Percentiles rank a stretch among this genome's conserved stretches.
phyloP scores from a whole-genome alignment of 2,329 filamentous ascomycete genomes.

The Beauveria sp. region DNA sequence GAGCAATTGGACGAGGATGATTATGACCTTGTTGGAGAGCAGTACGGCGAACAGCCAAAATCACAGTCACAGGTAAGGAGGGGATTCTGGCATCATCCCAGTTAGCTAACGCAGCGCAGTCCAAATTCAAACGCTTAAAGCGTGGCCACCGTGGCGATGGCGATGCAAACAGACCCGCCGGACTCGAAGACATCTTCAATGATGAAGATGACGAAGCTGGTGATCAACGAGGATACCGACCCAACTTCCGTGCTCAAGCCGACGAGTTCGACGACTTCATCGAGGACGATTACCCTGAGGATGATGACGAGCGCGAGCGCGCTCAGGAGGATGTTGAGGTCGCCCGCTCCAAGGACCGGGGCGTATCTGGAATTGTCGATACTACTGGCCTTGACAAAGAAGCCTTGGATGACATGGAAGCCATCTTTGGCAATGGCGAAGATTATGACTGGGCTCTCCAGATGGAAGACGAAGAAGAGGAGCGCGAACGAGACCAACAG shows the following conservation, averaged over 20 bases:
- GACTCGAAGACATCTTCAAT: conserved; percentile 87
- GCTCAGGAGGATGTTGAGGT: conserved; percentile 84
- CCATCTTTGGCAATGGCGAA: conserved; percentile 89
- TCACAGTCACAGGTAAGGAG: conserved; percentile 60
- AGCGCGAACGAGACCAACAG: conserved; percentile 70
- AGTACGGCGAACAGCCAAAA: conserved; percentile 56
- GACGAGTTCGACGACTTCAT: conserved; percentile 95
- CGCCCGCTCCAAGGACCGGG: conserved; percentile 66
- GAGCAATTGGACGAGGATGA: conserved; percentile 94
- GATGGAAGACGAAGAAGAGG: conserved; percentile 78
- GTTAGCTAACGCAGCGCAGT: conserved; percentile 38
- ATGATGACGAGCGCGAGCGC: conserved; percentile 68
- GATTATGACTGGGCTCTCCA: conserved; percentile 95
- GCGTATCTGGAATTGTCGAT: conserved; percentile 64
- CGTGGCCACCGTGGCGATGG: conserved; percentile 74
- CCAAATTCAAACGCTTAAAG: conserved; percentile 94
- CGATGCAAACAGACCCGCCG: conserved; percentile 58
- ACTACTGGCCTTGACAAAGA: conserved; percentile 83
- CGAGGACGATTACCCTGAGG: conserved; percentile 86
- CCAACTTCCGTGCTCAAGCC: conserved; percentile 50
- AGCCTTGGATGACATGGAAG: conserved; percentile 89
- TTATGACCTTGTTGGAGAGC: conserved; percentile 85
- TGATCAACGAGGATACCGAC: conserved; percentile 45
- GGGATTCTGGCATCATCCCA: not conserved
- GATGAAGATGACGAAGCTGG: conserved; percentile 78